A percentile compares a stretch with the other conserved stretches of the same genome.
These are phyloP conservation scores for Syncephalastrum monosporum DNA, from an alignment of 371 early-diverging fungal species.

Conservation along the genomic window DNA sequence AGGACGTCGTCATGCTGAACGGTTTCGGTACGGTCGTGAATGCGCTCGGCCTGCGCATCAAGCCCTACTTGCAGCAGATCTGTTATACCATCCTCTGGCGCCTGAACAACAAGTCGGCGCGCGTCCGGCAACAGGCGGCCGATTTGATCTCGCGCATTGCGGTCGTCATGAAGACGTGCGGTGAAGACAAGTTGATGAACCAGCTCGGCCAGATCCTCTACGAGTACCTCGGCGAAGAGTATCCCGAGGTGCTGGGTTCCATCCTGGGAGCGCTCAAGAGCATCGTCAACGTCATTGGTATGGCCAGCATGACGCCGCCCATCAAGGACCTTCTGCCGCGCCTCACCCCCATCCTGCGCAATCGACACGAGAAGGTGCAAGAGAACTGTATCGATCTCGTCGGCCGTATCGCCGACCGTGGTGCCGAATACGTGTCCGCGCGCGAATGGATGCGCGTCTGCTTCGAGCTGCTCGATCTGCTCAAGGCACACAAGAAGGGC, in stretches of 20 bases:
- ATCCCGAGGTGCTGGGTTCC: slow-evolving; percentile 95
- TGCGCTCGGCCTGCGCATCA: slow-evolving; percentile 84
- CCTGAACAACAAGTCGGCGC: slow-evolving; percentile 94
- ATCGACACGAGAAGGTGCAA: slow-evolving; percentile 97
- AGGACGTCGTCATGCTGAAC: slow-evolving; percentile 90
- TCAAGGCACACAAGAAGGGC: slow-evolving; percentile 95
- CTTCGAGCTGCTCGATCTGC: slow-evolving; percentile 93
- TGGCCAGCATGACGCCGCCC: slow-evolving; percentile 97
- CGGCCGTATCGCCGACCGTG: slow-evolving; percentile 97
- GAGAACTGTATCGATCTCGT: slow-evolving; percentile 93
- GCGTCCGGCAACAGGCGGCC: slow-evolving; percentile 96
- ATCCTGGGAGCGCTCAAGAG: slow-evolving; percentile 90
- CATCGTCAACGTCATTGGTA: slow-evolving; percentile 96
- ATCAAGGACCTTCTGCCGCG: slow-evolving; percentile 96
- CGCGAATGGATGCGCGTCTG: slow-evolving; percentile 99
- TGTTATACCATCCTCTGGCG: slow-evolving; percentile 94
- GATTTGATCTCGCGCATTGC: slow-evolving; percentile 94
- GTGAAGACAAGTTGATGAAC: slow-evolving; percentile 92
- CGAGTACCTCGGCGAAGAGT: slow-evolving; percentile 98
- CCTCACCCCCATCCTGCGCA: slow-evolving; percentile 95
- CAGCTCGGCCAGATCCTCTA: slow-evolving; percentile 91
- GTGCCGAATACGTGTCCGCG: slow-evolving; percentile 96
- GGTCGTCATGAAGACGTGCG: slow-evolving; percentile 90
- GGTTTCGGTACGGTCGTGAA: slow-evolving; percentile 95
- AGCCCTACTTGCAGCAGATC: slow-evolving; percentile 92